Evolutionary conservation across 1,284 basidiomycete genomes (phyloP).

Genomic region (Thelephora terrestris): DNA sequence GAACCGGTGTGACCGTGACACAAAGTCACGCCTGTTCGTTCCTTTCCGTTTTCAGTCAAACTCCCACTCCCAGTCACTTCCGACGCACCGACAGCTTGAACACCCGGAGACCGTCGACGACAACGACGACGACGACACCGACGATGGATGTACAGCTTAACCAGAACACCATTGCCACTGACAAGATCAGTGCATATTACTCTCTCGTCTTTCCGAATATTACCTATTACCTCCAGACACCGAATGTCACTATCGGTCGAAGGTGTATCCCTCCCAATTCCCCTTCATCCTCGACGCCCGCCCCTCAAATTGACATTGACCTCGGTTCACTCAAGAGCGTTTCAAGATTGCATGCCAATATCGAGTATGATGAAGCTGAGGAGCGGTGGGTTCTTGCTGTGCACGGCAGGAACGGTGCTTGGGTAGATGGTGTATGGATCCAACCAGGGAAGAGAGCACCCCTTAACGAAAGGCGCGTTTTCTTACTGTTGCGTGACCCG

Average conservation of each 20-base stretch:
- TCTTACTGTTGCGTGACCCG: neutral
- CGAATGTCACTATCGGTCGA: conserved; percentile 51
- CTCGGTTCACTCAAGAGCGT: conserved; percentile 96
- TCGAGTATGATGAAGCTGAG: conserved; percentile 83
- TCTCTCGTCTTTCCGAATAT: conserved; percentile 88
- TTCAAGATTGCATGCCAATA: conserved; percentile 90
- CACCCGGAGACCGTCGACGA: conserved; percentile 18
- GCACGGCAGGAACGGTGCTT: conserved; percentile 91
- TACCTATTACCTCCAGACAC: conserved; percentile 56
- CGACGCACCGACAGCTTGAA: neutral
- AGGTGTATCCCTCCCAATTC: conserved; percentile 27
- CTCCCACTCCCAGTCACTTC: conserved; percentile 1
- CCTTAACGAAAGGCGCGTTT: conserved; percentile 66
- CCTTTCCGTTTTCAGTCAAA: neutral
- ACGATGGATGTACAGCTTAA: conserved; percentile 15
- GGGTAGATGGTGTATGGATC: conserved; percentile 95
- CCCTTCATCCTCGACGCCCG: conserved; percentile 29
- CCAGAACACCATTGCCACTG: conserved; percentile 18
- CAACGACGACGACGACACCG: conserved; percentile 22
- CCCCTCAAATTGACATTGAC: conserved; percentile 81
- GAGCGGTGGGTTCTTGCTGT: conserved; percentile 89
- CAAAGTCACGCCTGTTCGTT: neutral
- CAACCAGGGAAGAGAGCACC: conserved; percentile 80
- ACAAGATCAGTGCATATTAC: conserved; percentile 87
- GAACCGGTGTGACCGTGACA: neutral